Base-by-base conservation (phyloP, 1,284 basidiomycete species). In the Bjerkandera adusta region DNA sequence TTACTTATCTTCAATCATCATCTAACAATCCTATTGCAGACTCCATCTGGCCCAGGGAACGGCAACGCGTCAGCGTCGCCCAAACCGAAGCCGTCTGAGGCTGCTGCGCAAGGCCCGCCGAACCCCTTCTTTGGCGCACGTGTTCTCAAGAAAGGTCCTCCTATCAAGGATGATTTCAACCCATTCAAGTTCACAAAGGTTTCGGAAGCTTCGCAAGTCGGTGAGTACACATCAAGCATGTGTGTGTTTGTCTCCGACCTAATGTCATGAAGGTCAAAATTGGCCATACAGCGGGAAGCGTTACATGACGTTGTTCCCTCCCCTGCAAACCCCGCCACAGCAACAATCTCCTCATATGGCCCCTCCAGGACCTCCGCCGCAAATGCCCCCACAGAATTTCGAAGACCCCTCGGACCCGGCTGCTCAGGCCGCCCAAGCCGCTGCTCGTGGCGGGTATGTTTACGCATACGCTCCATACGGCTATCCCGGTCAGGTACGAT, bases 211-310 rank as follows among this genome's bases (percentile, higher is more conserved):
- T 68, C 77, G 20, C 75, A 79, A 56, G 77, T 92, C 54, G 69
- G 91, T 92, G 62, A 57, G 89, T 77, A 44, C 5, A 37, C 6
- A 3, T 49, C 35, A 15, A 32, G 38, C 48, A 35, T n/a, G 44
- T 29, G 10, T 27, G 4, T n/a, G 25, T 29, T 43, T 48, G 21
- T 29, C 24, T 12, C 36, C 20, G 22, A 36, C 30, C 24, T 12
- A 29, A 20, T 20, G 15, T 38, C 15, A 57, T 26, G 46, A 92
- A 87, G 74, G 18, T 76, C 88, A 1, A 21, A 73, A 78, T 54
- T 97, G 93, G 94, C 89, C 89, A 21, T 96, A 90, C 69, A 86
- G 69, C 55, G 93, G 93, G 59, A 92, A 93, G 67, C 84, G 90
- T 35, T 92, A 88, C 66, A 78, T 80, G 57, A 72, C 78, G 55